Percentiles rank a stretch among this genome's conserved stretches.
Conservation (phyloP, 305 asterid genomes). For the Fraxinus velutina region DNA sequence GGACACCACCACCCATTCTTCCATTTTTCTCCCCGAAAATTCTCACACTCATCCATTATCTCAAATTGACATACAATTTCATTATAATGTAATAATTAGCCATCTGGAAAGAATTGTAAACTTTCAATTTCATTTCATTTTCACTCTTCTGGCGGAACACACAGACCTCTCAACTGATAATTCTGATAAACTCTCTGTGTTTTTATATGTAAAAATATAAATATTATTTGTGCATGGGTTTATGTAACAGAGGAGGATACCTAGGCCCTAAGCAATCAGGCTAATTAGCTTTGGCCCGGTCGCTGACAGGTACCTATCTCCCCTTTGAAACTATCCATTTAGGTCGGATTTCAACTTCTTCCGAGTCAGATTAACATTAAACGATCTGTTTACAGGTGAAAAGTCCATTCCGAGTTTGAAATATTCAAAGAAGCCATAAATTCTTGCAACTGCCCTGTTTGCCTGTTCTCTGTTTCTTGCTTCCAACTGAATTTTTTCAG, state of each 20-base stretch:
- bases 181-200: not conserved
- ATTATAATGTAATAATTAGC: not conserved
- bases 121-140: not conserved
- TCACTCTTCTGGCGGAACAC: conserved; percentile 1
- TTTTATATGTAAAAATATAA: not conserved
- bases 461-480: conserved; percentile 31
- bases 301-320: conserved; percentile 57
- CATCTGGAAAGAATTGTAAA: not conserved
- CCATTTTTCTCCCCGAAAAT: conserved; percentile 23
- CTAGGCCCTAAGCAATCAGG: not conserved
- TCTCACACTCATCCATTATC: conserved; percentile 20
- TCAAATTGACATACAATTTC: not conserved
- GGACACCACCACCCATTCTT: not conserved
- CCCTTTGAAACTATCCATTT: conserved; percentile 42
- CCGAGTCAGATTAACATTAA: conserved; percentile 22
- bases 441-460: conserved; percentile 18
- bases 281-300: conserved; percentile 26
- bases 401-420: conserved; percentile 45
- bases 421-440: conserved; percentile 52
- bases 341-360: conserved; percentile 68
- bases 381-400: conserved; percentile 39
- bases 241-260: conserved; percentile 6
- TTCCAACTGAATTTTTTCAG: conserved; percentile 30
- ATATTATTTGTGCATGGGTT: not conserved
- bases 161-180: conserved; percentile 18